Conservation (phyloP, 352 stramenopile species). For the Phytophthora macrochlamydospora region DNA sequence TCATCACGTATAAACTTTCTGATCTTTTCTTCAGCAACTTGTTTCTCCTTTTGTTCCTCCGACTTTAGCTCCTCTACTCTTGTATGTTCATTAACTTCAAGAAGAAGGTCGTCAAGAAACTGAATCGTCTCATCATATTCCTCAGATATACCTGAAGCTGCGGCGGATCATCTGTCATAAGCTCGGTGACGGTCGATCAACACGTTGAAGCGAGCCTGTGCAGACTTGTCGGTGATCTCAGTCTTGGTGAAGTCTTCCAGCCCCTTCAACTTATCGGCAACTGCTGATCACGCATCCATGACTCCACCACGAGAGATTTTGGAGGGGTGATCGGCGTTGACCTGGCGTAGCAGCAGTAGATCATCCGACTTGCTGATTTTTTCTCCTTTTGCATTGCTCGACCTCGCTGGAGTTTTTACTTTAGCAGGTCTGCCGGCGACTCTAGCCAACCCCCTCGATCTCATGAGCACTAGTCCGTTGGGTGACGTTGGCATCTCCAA, state of each 20-base stretch:
- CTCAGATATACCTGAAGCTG: not conserved
- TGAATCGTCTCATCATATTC: not conserved
- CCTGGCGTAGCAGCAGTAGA: not conserved
- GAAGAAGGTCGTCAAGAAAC: not conserved
- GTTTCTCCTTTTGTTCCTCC: not conserved
- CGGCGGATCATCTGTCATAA: not conserved
- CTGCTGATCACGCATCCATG: not conserved
- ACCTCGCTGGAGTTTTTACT: not conserved
- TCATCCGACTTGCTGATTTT: not conserved
- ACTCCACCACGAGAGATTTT: not conserved
- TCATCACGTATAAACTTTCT: not conserved
- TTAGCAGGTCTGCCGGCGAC: not conserved
- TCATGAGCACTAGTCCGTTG: not conserved
- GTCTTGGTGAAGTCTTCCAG: not conserved
- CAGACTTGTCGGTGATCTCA: not conserved
- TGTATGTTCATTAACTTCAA: not conserved
- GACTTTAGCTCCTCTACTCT: not conserved
- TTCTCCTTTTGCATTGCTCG: not conserved
- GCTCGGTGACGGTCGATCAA: not conserved
- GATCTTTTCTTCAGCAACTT: not conserved
- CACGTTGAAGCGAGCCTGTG: not conserved
- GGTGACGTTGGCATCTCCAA: no score
- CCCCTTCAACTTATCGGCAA: not conserved
- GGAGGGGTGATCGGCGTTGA: not conserved
- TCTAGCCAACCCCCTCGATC: not conserved